Evolutionary conservation across 805 yeast species (phyloP).

Genomic region (Candida ipomoeae): DNA sequence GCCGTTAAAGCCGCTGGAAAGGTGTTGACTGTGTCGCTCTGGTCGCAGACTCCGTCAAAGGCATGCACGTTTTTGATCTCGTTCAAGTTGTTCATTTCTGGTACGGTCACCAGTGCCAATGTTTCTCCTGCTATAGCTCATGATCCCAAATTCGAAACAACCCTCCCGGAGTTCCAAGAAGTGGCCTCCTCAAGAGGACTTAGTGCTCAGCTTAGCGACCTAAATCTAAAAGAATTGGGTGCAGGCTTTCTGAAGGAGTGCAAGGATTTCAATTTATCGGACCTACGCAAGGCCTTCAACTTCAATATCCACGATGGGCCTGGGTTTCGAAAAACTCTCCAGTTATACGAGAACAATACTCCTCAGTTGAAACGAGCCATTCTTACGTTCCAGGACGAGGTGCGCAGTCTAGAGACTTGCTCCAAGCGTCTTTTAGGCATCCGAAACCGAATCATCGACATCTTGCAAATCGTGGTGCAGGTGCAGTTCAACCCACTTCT

Average conservation of each 20-base stretch:
- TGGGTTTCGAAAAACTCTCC: constrained; percentile 33
- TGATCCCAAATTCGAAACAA: constrained; percentile 3
- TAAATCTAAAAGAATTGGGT: neutral
- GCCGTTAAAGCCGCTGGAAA: neutral
- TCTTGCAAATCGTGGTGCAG: constrained; percentile 19
- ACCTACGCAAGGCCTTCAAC: constrained; percentile 25
- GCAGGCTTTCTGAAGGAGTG: constrained; percentile 2
- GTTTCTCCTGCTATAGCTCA: neutral
- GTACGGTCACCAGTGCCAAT: neutral
- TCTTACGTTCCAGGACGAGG: constrained; percentile 27
- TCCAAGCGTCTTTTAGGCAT: constrained; percentile 19
- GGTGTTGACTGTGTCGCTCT: constrained; percentile 10
- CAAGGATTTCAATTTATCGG: constrained; percentile 9
- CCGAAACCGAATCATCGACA: constrained; percentile 23
- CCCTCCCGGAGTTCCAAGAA: constrained; percentile 5
- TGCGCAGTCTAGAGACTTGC: constrained; percentile 25
- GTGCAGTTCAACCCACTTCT: constrained; percentile 25
- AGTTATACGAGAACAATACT: constrained; percentile 27
- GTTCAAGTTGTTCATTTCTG: constrained; percentile 8
- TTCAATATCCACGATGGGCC: constrained; percentile 43
- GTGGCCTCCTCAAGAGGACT: neutral
- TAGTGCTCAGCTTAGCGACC: constrained; percentile 1
- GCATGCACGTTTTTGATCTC: neutral
- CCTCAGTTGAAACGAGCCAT: constrained; percentile 27
- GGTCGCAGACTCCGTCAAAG: constrained; percentile 7